Evolutionary conservation across 805 yeast genomes (phyloP), one percentile per base, ranked within the genome.

Genomic region (Danielia reshetovae): DNA sequence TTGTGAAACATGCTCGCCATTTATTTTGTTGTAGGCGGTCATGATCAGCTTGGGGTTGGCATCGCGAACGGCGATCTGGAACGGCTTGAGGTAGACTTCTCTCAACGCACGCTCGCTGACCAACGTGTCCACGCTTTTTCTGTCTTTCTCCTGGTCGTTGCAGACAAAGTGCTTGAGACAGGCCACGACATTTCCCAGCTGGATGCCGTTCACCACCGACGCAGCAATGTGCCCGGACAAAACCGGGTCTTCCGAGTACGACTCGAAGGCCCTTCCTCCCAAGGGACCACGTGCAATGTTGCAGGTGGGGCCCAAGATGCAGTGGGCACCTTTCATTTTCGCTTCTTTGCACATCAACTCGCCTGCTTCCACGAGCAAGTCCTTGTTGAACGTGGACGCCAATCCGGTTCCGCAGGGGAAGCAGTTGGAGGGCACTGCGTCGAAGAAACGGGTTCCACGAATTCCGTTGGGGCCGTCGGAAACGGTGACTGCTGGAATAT

Each of bases 381-480:
- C 70, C 48, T 68, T 65, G 55, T 78, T 68, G 56, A 72, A 77
- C 15, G 81, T 72, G 3, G 82, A 55, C 2, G 76, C 82, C 50
- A 78, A 50, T 4, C 68, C 81, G 7, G 83, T 75, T 19, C 82
- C 83, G 49, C 75, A 71, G 5, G 83, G 80, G 45, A 78, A 65
- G 42, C 80, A 75, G 40, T 76, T 79, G 27, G 80, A 65, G 6
- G 78, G 77, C 16, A 65, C 60, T 25, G 74, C 65, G 40, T 70
- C 60, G 48, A 75, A 72, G 48, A 75, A 75, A 27, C 59, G 65
- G 14, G 78, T 74, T 17, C 83, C 83, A 42, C 83, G 62, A 30
- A 76, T 65, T 42, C 84, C 84, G 48, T 78, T 78, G 30, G 84
- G 84, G 13, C 84, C 84, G 51, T 78, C 84, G 3, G 50, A 46